Conservation (phyloP, 805 yeast species). For the Debaryomyces maramus region DNA sequence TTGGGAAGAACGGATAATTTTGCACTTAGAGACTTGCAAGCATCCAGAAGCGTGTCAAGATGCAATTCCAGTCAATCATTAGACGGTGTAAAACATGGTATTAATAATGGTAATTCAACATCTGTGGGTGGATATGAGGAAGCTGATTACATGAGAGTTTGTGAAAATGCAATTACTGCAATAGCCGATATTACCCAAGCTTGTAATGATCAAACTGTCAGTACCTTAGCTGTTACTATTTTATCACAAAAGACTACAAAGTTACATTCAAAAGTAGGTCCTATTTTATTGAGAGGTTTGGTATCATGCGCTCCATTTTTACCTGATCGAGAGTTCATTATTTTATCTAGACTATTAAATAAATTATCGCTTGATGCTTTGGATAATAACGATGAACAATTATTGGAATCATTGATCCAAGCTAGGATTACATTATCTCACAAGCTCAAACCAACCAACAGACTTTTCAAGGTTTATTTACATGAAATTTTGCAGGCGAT, state of each 20-base stretch:
- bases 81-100: slow-evolving; percentile 6
- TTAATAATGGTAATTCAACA: neutral
- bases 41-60: slow-evolving; percentile 12
- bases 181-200: slow-evolving; percentile 63
- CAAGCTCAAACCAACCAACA: slow-evolving; percentile 38
- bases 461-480: slow-evolving; percentile 53
- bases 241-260: slow-evolving; percentile 70
- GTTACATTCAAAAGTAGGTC: slow-evolving; percentile 53
- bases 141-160: slow-evolving; percentile 40
- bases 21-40: slow-evolving; percentile 13
- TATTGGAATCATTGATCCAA: slow-evolving; percentile 42
- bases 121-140: slow-evolving; percentile 23
- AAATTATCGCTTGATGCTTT: slow-evolving; percentile 47
- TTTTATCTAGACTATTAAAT: slow-evolving; percentile 59
- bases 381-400: slow-evolving; percentile 37
- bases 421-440: slow-evolving; percentile 52
- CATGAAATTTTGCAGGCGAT: slow-evolving; percentile 65
- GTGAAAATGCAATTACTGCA: slow-evolving; percentile 68
- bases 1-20: slow-evolving; percentile 19
- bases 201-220: slow-evolving; percentile 70
- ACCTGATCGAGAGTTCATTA: slow-evolving; percentile 64
- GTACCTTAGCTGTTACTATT: slow-evolving; percentile 76
- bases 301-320: slow-evolving; percentile 61
- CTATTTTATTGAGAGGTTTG: slow-evolving; percentile 58
- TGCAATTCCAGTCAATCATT: slow-evolving; percentile 7